These are phyloP conservation scores for Colletotrichum lini DNA, from an alignment of 2,329 filamentous ascomycete genomes.

Conservation along the genomic window DNA sequence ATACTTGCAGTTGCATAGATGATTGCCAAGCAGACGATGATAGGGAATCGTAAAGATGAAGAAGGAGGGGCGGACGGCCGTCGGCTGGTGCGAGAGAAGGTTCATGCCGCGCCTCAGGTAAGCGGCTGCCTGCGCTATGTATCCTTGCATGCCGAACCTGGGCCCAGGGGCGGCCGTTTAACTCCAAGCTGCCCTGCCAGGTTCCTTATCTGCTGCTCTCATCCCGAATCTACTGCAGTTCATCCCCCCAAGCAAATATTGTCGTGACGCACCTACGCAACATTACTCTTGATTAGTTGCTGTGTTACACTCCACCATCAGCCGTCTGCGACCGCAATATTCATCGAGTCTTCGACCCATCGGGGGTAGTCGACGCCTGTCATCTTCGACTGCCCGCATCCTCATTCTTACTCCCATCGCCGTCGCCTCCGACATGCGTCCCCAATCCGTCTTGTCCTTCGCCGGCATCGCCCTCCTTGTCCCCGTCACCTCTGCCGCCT, in stretches of 20 bases:
- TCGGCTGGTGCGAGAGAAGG: neutral
- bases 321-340: neutral
- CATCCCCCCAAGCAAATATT: neutral
- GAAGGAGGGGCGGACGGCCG: neutral
- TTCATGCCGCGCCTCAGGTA: neutral
- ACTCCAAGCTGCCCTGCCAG: neutral
- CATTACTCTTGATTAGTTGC: neutral
- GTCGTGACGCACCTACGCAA: neutral
- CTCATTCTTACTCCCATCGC: neutral
- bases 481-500: slow-evolving; percentile 48
- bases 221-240: slow-evolving; percentile 1
- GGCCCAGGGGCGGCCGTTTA: neutral
- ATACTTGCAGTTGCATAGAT: neutral
- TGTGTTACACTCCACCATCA: neutral
- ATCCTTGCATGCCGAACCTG: slow-evolving; percentile 15
- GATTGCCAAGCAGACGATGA: neutral
- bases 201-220: slow-evolving; percentile 26
- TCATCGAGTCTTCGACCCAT: neutral
- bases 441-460: slow-evolving; percentile 22
- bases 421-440: slow-evolving; percentile 30
- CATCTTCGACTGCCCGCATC: neutral
- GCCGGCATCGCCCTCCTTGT: slow-evolving; percentile 43
- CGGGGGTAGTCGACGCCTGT: slow-evolving; percentile 9
- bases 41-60: neutral
- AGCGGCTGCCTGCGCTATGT: slow-evolving; percentile 25